These are phyloP conservation scores for Pseudozyma sp. DNA, from an alignment of 1,284 basidiomycete species.

Conservation along the genomic window DNA sequence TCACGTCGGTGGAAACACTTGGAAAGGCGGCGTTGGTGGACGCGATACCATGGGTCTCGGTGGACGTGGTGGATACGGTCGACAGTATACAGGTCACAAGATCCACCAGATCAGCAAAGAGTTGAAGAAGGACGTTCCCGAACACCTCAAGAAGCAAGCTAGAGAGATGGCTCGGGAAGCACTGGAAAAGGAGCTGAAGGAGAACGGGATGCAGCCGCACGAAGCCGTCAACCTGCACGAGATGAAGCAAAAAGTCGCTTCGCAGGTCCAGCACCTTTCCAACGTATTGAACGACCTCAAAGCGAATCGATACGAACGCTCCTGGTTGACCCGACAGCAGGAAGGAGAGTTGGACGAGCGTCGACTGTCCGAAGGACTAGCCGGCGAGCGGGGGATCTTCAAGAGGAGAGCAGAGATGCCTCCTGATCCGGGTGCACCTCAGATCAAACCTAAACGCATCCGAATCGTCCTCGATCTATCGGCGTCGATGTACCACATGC, in stretches of 20 bases:
- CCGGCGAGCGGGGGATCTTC: slow-evolving; percentile 69
- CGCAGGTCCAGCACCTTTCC: slow-evolving; percentile 61
- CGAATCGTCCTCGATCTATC: slow-evolving; percentile 68
- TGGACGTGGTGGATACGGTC: slow-evolving; percentile 65
- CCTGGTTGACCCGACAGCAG: slow-evolving; percentile 68
- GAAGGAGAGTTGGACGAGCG: slow-evolving; percentile 70
- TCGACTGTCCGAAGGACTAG: slow-evolving; percentile 67
- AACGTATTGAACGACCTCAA: slow-evolving; percentile 67
- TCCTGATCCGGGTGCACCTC: slow-evolving; percentile 65
- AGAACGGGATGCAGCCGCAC: slow-evolving; percentile 66
- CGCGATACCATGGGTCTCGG: slow-evolving; percentile 69
- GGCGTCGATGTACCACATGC: slow-evolving; percentile 67
- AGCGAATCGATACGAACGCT: slow-evolving; percentile 68
- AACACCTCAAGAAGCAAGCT: slow-evolving; percentile 67
- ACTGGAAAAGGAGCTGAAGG: slow-evolving; percentile 64
- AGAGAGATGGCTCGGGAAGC: slow-evolving; percentile 69
- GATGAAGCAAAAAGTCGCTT: slow-evolving; percentile 61
- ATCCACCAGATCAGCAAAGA: slow-evolving; percentile 66
- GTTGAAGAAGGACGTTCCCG: slow-evolving; percentile 68
- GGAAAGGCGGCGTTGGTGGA: slow-evolving; percentile 69
- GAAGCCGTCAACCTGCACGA: slow-evolving; percentile 65
- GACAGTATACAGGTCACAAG: slow-evolving; percentile 65
- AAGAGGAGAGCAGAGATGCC: slow-evolving; percentile 65
- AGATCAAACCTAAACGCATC: slow-evolving; percentile 69
- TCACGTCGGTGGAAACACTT: slow-evolving; percentile 69